Evolutionary conservation across 495 filamentous ascomycete genomes (phyloP), one percentile per base, ranked within the genome.

Genomic region (Stereocaulon alpinum): DNA sequence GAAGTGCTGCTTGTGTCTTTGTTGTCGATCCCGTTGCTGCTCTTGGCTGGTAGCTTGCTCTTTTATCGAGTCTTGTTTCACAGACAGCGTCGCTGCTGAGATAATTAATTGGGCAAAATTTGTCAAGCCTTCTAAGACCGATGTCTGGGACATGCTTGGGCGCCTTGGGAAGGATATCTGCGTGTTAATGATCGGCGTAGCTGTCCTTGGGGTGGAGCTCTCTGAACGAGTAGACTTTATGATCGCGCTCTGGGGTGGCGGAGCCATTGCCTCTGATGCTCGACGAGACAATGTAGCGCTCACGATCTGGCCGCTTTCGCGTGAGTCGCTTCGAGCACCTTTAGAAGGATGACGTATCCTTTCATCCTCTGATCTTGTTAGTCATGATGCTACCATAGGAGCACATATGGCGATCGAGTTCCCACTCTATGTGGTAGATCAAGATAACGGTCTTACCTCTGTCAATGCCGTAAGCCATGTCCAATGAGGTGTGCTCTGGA

Each of bases 21-120:
- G 20, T 24, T 42, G 40, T 17, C 58, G 58, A 32, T 47, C 40
- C 17, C 30, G 48, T 32, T 60, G 40, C 15, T n/a, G 42, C 49
- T 60, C 48, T 22, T 47, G 37, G 11, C 18, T 17, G 40, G 42
- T 32, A 30, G 18, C 42, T 17, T 53, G 49, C 50, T 60, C 40
- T 34, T 60, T 60, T 6, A 18, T 20, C 11, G 42, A 11, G 18
- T 60, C 58, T 9, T 43, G 58, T 47, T 44, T 60, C 6, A 60
- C 40, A 17, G 40, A 32, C 58, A 60, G 34, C 14, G 45, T 55
- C 20, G 48, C 40, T 15, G 49, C 29, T 40, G 58, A 54, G 18
- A 24, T 54, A 5, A 60, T 53, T 5, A n/a, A 47, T 0, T 47
- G 40, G 40, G 58, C 58, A 15, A 60, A 60, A 7, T 20, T 10